Evolutionary conservation across 148 eudicot species (phyloP).

Genomic region (Chenopodium suecicum): DNA sequence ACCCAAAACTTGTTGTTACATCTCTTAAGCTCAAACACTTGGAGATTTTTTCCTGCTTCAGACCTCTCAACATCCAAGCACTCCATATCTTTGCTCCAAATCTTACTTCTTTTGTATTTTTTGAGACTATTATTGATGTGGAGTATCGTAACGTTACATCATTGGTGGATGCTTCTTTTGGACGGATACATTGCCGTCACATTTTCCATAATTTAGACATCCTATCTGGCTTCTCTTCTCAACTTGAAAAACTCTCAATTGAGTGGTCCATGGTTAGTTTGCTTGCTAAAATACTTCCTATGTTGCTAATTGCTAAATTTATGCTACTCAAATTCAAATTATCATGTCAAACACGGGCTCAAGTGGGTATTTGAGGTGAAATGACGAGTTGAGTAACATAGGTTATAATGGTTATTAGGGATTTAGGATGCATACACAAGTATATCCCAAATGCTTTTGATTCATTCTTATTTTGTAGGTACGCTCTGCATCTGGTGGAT

Average conservation of each 20-base stretch:
- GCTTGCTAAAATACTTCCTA: background rate
- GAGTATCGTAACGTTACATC: slow-evolving; percentile 1
- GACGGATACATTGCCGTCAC: no score
- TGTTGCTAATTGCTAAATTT: no score
- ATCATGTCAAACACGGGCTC: no score
- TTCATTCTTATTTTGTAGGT: no score
- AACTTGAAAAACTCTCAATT: slow-evolving; percentile 2
- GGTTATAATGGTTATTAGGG: no score
- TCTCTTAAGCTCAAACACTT: slow-evolving; percentile 14
- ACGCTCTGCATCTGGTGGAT: no score
- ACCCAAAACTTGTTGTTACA: background rate
- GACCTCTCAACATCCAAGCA: background rate
- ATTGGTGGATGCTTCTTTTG: no score
- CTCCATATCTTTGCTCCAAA: slow-evolving; percentile 8
- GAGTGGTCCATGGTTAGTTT: background rate
- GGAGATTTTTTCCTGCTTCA: background rate
- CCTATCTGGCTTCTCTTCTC: slow-evolving; percentile 3
- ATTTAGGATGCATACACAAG: no score
- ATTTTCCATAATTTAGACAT: background rate
- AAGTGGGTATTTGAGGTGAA: no score
- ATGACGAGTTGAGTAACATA: no score
- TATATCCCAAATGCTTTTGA: no score
- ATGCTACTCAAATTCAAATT: no score
- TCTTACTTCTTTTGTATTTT: background rate
- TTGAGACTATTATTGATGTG: background rate